A percentile compares a stretch with the other conserved stretches of the same genome.
Evolutionary conservation across 2,329 filamentous ascomycete genomes (phyloP).

Genomic region (Nannizzia gypsea): DNA sequence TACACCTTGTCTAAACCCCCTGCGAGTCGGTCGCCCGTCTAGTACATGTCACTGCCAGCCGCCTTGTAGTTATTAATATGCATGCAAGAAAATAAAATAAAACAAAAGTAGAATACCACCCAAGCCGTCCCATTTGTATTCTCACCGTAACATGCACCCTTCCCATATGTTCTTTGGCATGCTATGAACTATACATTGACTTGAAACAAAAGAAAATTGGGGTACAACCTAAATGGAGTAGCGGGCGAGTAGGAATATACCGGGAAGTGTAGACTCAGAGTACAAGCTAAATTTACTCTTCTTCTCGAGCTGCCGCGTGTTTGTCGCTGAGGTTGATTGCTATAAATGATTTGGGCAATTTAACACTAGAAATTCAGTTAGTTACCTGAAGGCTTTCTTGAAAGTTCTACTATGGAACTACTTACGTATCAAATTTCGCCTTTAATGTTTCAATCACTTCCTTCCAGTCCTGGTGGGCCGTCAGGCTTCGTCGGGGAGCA

Average conservation of each 20-base stretch:
- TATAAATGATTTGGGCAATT: conserved; percentile 41
- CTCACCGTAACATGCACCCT: not conserved
- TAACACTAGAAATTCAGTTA: conserved; percentile 28
- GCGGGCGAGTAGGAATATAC: not conserved
- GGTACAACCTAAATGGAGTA: no score
- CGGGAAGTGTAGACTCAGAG: not conserved
- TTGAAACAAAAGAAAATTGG: no score
- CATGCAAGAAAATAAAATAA: not conserved
- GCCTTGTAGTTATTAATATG: not conserved
- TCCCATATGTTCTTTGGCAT: not conserved
- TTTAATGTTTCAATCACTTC: conserved; percentile 90
- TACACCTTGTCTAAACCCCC: not conserved
- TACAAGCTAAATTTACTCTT: conserved; percentile 2
- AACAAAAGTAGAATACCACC: not conserved
- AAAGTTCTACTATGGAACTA: conserved; percentile 17
- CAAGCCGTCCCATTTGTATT: not conserved
- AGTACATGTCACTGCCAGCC: not conserved
- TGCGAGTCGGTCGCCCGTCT: not conserved
- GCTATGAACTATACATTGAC: not conserved
- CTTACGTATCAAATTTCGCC: conserved; percentile 88
- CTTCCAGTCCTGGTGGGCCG: conserved; percentile 88
- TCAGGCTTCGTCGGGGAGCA: conserved; percentile 78
- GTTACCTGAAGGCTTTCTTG: conserved; percentile 1
- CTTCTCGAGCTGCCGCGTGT: conserved; percentile 22
- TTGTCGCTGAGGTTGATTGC: conserved; percentile 42